Evolutionary conservation across 2,329 filamentous ascomycete species (phyloP), one percentile per base, ranked within the genome.

Genomic region (Pseudogymnoascus sp.): DNA sequence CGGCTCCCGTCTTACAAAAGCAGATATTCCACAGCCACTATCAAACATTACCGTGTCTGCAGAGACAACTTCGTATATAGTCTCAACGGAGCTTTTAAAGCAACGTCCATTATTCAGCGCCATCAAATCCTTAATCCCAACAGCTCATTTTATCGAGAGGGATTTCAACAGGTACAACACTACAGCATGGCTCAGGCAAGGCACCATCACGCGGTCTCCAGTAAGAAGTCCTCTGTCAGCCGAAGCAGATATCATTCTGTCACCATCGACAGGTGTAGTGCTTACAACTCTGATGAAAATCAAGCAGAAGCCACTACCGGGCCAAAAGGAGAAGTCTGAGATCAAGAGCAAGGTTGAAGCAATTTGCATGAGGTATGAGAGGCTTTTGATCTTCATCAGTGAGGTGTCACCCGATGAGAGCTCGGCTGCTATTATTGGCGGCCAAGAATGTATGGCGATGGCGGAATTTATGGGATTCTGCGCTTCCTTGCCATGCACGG

Each of bases 221-320:
- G 62, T 74, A 2, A 63, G 67, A 3, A 78, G 76, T 0, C 65
- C 74, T 0, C 71, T 81, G 1, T 73, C 74, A 1, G 74, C 77
- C 5, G 88, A 91, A 70, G 87, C 89, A 2, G 92, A 96, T 67
- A 73, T 96, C 2, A 81, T 88, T 1, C 67, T 92, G 4, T 89
- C 89, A 0, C 85, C 89, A 0, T 78, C 77, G 0, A 84, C 82
- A 0, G 91, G 89, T 0, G 75, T 96, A 2, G 72, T 96, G 0
- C 69, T 89, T 18, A 89, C 89, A 0, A 89, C 83, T 0, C 75
- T 92, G 4, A 83, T 92, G 63, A 85, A 87, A 65, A 79, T 88
- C 25, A 87, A 86, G 43, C 92, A 96, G 68, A 83, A 80, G 57
- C 78, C 87, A 2, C 77, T 92, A 0, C 89, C 90, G 0, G 86